Conservation (phyloP, 805 yeast species). For the Pichia nanzhaoensis region DNA sequence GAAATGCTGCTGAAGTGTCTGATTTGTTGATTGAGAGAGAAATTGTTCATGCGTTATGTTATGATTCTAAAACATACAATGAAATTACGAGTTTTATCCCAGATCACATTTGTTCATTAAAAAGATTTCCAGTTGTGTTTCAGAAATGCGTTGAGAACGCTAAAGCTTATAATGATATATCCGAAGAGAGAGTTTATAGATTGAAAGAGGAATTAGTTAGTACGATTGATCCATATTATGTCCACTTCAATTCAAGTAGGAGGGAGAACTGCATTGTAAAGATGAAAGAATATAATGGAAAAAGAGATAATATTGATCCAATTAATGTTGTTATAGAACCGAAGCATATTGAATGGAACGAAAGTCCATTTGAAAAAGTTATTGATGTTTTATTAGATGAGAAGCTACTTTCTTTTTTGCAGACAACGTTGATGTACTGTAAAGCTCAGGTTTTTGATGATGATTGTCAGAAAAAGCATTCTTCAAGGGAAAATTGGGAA, state of each 20-base stretch:
- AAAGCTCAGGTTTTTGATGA: slow-evolving; percentile 1
- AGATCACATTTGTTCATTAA: slow-evolving; percentile 67
- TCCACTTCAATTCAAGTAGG: slow-evolving; percentile 68
- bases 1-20: slow-evolving; percentile 40
- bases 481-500: slow-evolving; percentile 31
- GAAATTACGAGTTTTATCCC: slow-evolving; percentile 65
- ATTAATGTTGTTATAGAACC: slow-evolving; percentile 56
- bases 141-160: slow-evolving; percentile 48
- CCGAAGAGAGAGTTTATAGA: slow-evolving; percentile 43
- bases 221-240: slow-evolving; percentile 73
- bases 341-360: slow-evolving; percentile 31
- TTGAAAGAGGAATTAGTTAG: slow-evolving; percentile 50
- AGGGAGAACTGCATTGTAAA: slow-evolving; percentile 76
- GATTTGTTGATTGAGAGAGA: slow-evolving; percentile 54
- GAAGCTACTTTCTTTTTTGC: slow-evolving; percentile 48
- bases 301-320: slow-evolving; percentile 23
- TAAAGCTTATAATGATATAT: slow-evolving; percentile 29
- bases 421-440: slow-evolving; percentile 40
- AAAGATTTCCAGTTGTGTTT: slow-evolving; percentile 60
- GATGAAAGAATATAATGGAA: slow-evolving; percentile 45
- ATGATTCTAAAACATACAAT: slow-evolving; percentile 64
- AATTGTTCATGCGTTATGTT: slow-evolving; percentile 77
- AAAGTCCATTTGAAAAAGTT: slow-evolving; percentile 36
- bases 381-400: slow-evolving; percentile 47
- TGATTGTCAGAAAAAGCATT: slow-evolving; percentile 20